phyloP scores from a whole-genome alignment of 2,329 filamentous ascomycete species.

The Penicillium sp. region DNA sequence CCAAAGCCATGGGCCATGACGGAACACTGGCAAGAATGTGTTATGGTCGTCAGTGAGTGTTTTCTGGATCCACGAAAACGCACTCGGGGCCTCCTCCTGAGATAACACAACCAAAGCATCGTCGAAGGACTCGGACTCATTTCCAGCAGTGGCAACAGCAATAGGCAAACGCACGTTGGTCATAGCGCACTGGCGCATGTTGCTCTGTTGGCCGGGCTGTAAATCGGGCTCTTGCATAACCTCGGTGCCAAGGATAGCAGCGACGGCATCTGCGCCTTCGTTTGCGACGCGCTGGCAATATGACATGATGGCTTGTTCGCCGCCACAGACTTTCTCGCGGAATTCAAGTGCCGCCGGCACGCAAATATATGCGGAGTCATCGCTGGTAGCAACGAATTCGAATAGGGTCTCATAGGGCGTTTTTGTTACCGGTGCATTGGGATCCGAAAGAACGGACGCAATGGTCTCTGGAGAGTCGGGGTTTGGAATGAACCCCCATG shows the following conservation, averaged over 20 bases:
- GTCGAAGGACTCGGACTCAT: neutral
- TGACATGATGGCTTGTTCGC: constrained; percentile 67
- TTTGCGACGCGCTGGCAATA: constrained; percentile 67
- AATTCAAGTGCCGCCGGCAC: constrained; percentile 72
- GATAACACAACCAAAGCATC: constrained; percentile 30
- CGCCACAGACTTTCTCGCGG: constrained; percentile 68
- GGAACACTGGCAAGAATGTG: constrained; percentile 70
- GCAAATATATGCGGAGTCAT: constrained; percentile 71
- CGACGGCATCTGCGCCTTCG: constrained; percentile 63
- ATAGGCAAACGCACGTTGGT: constrained; percentile 75
- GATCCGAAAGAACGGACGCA: constrained; percentile 47
- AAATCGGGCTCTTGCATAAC: constrained; percentile 61
- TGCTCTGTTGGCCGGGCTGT: constrained; percentile 28
- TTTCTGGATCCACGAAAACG: constrained; percentile 61
- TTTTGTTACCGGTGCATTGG: constrained; percentile 39
- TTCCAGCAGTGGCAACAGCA: constrained; percentile 25
- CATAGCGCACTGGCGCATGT: constrained; percentile 67
- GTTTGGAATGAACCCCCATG: constrained; percentile 69
- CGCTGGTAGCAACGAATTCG: constrained; percentile 74
- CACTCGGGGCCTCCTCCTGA: constrained; percentile 42
- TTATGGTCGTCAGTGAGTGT: constrained; percentile 61
- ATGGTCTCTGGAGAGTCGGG: constrained; percentile 43
- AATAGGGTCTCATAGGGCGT: constrained; percentile 70
- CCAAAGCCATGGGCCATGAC: constrained; percentile 67
- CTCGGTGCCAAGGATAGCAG: constrained; percentile 67